Conservation (phyloP, 2,329 filamentous ascomycete species). For the Tetracladium maxilliforme region DNA sequence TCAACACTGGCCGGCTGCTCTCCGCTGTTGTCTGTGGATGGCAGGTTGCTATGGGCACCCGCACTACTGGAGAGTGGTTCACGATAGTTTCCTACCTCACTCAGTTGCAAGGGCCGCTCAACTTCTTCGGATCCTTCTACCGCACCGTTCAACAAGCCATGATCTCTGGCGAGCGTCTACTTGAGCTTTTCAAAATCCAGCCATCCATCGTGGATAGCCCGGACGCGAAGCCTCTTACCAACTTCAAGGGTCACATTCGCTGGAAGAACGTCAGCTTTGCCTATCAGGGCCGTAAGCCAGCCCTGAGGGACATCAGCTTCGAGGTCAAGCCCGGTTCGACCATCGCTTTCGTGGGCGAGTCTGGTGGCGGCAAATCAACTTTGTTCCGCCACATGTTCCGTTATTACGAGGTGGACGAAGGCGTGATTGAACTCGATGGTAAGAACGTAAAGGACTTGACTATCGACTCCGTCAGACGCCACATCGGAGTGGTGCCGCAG, state of each 20-base stretch:
- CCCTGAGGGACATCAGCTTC: slow-evolving; percentile 72
- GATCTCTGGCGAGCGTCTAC: slow-evolving; percentile 90
- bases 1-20: slow-evolving; percentile 61
- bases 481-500: slow-evolving; percentile 93
- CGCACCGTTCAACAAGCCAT: slow-evolving; percentile 89
- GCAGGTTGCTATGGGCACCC: slow-evolving; percentile 54
- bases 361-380: slow-evolving; percentile 92
- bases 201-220: slow-evolving; percentile 77
- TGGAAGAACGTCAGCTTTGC: slow-evolving; percentile 86
- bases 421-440: slow-evolving; percentile 73
- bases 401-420: slow-evolving; percentile 78
- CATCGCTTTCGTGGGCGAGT: slow-evolving; percentile 91
- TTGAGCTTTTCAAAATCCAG: slow-evolving; percentile 92
- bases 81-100: slow-evolving; percentile 62
- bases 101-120: slow-evolving; percentile 66
- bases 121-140: slow-evolving; percentile 92
- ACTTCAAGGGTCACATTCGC: slow-evolving; percentile 66
- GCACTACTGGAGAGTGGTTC: slow-evolving; percentile 58
- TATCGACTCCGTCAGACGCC: slow-evolving; percentile 80
- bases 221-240: slow-evolving; percentile 42
- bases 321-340: slow-evolving; percentile 80
- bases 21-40: slow-evolving; percentile 63
- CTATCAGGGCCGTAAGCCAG: slow-evolving; percentile 77
- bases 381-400: slow-evolving; percentile 91
- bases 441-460: slow-evolving; percentile 73